Evolutionary conservation across 108 stramenopile species (phyloP).

Genomic region (Fistulifera pelliculosa): DNA sequence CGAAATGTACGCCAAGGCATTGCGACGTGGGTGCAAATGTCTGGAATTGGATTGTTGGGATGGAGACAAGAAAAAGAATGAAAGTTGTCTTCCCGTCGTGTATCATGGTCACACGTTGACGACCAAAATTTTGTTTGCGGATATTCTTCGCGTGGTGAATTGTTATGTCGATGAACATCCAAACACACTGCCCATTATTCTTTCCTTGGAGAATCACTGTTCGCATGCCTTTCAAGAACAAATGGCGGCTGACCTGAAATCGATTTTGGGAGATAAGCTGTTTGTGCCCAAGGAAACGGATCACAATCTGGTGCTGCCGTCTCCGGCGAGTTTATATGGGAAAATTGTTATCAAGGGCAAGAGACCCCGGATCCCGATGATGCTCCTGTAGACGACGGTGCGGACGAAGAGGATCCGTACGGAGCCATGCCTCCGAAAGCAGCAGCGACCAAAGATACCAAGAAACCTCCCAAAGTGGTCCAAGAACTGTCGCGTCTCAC

Average conservation of each 20-base stretch:
- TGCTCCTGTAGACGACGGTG: constrained; percentile 9
- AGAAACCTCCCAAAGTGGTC: constrained; percentile 26
- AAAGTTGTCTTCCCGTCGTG: constrained; percentile 48
- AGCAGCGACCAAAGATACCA: background rate
- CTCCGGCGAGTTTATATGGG: constrained; percentile 65
- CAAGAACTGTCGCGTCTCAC: constrained; percentile 48
- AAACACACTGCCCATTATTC: constrained; percentile 80
- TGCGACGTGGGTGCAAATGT: constrained; percentile 89
- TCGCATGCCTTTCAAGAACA: constrained; percentile 59
- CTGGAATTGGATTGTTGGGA: constrained; percentile 98
- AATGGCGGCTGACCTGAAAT: constrained; percentile 63
- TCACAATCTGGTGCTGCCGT: constrained; percentile 31
- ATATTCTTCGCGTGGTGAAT: constrained; percentile 57
- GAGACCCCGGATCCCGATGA: constrained; percentile 44
- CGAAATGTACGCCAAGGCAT: constrained; percentile 56
- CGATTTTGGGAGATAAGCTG: constrained; percentile 55
- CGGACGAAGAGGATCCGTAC: constrained; percentile 22
- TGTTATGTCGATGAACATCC: constrained; percentile 41
- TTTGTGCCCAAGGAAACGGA: constrained; percentile 36
- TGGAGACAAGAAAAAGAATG: constrained; percentile 26
- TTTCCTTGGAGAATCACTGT: constrained; percentile 97
- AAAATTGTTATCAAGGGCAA: constrained; percentile 83
- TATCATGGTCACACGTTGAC: constrained; percentile 93
- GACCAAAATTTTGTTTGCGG: constrained; percentile 68
- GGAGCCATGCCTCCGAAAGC: constrained; percentile 5